Evolutionary conservation across 768 basidiomycete species (phyloP), one percentile per base, ranked within the genome.

Genomic region (Asterophora parasitica): DNA sequence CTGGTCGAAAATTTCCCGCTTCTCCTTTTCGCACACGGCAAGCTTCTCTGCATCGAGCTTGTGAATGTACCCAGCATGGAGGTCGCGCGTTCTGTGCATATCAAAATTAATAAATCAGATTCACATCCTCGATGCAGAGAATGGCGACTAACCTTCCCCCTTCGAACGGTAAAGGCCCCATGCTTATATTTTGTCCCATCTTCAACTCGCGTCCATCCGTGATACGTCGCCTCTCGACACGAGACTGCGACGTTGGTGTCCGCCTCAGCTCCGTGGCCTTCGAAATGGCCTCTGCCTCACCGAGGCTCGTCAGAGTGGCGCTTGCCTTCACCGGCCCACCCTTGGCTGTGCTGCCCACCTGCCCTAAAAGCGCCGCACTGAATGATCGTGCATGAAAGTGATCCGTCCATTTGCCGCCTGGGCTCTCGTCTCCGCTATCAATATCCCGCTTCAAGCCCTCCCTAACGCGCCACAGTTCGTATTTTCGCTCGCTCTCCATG

Each of bases 1-100:
- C 1, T 35, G 5, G 7, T 49, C 39, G 5, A 28, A 27, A 13
- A 51, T 43, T 4, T 11, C n/a, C 10, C 17, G 44, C 30, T 56
- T 57, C 10, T 54, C 52, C 38, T 47, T 51, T 26, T 44, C 45
- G 32, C 48, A 47, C 1, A 19, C n/a, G 13, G 39, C 26, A 54
- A 44, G 23, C 20, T 48, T 32, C 17, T 44, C 19, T 54, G 45
- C 12, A 34, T 23, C 23, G 4, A 4, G 46, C 44, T 16, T 7
- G 33, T 26, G 20, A 43, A 33, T 30, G 13, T 23, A 23, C 32
- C 41, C 28, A 10, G 23, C 39, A 33, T 40, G 10, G 4, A 13
- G 17, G 4, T 44, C 33, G 5, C 28, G 17, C 19, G 34, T 26
- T 28, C 36, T 38, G 27, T 8, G 43, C 38, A 16, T 40, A 26